Evolutionary conservation across 176 grass and related monocot genomes (phyloP).

Genomic region (Carex littledalei): DNA sequence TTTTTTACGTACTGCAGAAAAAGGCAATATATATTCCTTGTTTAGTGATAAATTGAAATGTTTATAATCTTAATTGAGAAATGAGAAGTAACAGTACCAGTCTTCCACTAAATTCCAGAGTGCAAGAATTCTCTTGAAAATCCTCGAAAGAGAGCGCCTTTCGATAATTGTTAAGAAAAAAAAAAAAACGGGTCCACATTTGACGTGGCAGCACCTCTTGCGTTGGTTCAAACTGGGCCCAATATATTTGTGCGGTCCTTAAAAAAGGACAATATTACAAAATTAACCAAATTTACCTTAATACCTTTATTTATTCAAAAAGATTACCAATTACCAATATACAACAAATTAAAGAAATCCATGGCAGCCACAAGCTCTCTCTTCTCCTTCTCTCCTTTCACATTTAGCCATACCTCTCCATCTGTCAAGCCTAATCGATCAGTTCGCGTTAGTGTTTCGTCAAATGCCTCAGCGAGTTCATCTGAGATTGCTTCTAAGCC

Average conservation of each 20-base stretch:
- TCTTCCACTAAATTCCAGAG: not conserved
- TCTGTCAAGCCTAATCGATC: slow-evolving; percentile 14
- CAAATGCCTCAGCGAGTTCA: slow-evolving; percentile 35
- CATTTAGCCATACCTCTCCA: not conserved
- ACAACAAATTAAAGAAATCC: not conserved
- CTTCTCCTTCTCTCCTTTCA: slow-evolving; percentile 27
- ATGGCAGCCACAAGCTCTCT: slow-evolving; percentile 66
- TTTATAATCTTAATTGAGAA: no score
- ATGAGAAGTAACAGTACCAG: not conserved
- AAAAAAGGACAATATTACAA: not conserved
- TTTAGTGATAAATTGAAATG: no score
- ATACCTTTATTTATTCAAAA: not conserved
- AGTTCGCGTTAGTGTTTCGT: not conserved
- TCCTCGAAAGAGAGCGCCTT: not conserved
- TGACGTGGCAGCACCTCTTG: not conserved
- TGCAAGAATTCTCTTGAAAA: not conserved
- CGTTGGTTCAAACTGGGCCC: not conserved
- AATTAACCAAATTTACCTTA: not conserved
- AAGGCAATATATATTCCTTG: no score
- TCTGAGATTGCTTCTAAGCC: slow-evolving; percentile 42
- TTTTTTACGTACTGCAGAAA: no score
- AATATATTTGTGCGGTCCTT: slow-evolving; percentile 3
- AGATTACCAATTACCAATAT: not conserved
- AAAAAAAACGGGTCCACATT: not conserved
- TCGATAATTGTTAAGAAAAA: not conserved